Conservation (phyloP, 2,329 filamentous ascomycete genomes). For the Leptographium procerum region DNA sequence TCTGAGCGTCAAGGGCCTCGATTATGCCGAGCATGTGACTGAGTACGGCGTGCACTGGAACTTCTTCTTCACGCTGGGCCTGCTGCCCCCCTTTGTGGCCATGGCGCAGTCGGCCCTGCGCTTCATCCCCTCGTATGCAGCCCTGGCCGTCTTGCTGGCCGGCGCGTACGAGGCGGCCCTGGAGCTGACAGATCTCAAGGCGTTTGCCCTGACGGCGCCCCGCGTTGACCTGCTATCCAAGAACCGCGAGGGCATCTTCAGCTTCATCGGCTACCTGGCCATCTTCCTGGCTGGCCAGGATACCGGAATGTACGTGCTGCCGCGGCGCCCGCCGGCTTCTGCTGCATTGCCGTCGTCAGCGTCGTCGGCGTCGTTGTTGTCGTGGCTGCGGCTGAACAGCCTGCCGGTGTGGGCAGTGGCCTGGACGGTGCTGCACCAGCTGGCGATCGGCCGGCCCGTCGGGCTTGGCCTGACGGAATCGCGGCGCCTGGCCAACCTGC, state of each 20-base stretch:
- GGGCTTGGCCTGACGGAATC: constrained; percentile 71
- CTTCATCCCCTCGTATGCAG: constrained; percentile 64
- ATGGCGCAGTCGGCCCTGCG: constrained; percentile 63
- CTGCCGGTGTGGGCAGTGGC: constrained; percentile 52
- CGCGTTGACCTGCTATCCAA: constrained; percentile 70
- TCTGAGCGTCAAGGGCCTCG: constrained; percentile 81
- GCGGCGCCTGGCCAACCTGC: constrained; percentile 80
- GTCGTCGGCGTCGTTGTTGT: neutral
- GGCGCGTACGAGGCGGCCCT: constrained; percentile 64
- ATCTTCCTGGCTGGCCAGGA: constrained; percentile 89
- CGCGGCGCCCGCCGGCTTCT: constrained; percentile 26
- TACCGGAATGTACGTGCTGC: constrained; percentile 68
- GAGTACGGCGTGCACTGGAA: constrained; percentile 99
- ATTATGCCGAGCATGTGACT: constrained; percentile 93
- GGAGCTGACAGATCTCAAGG: constrained; percentile 66
- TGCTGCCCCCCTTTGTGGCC: constrained; percentile 81
- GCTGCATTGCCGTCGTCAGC: neutral
- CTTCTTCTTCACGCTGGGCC: constrained; percentile 92
- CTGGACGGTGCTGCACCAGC: constrained; percentile 60
- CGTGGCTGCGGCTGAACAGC: constrained; percentile 22
- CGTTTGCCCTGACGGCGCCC: constrained; percentile 72
- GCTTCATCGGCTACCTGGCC: constrained; percentile 83
- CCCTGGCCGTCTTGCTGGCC: constrained; percentile 58
- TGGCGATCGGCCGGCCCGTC: constrained; percentile 54
- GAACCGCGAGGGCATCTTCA: constrained; percentile 93